Percentiles rank a stretch among this genome's conserved stretches.
These are phyloP conservation scores for Podospora anserina DNA, from an alignment of 495 filamentous ascomycete genomes.

Conservation along the genomic window DNA sequence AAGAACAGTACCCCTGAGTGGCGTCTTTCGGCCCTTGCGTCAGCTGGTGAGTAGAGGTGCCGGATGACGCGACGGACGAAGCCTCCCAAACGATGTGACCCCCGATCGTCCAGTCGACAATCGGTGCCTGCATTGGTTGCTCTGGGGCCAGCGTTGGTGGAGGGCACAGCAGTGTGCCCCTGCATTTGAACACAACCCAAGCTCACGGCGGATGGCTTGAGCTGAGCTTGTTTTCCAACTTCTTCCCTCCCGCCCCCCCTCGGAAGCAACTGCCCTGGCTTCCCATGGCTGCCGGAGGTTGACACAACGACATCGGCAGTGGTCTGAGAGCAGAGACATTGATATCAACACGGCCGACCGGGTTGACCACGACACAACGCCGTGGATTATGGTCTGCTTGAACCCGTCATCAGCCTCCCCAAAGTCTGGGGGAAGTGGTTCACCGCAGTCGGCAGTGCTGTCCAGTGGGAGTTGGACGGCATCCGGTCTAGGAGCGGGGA, in stretches of 20 bases:
- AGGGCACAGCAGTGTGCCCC: slow-evolving; percentile 4
- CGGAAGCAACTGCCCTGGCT: neutral
- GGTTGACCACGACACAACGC: neutral
- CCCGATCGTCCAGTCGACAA: neutral
- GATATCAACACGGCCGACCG: neutral
- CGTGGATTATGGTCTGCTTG: neutral
- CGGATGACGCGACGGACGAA: neutral
- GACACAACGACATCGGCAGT: neutral
- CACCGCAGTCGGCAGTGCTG: neutral
- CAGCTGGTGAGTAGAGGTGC: neutral
- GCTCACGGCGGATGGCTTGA: neutral
- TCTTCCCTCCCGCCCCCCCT: neutral
- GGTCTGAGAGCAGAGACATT: slow-evolving; percentile 3
- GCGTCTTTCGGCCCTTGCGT: neutral
- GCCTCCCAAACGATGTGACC: neutral
- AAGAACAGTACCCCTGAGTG: neutral
- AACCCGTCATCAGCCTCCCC: neutral
- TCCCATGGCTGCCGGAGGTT: neutral
- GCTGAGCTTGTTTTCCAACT: neutral
- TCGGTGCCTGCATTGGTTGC: slow-evolving; percentile 1
- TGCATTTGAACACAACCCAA: neutral
- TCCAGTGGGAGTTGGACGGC: neutral
- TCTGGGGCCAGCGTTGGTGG: neutral
- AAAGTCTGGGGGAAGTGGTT: neutral
- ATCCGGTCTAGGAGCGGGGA: neutral